Conservation (phyloP, 1,284 basidiomycete species). For the Trametes polyzona region DNA sequence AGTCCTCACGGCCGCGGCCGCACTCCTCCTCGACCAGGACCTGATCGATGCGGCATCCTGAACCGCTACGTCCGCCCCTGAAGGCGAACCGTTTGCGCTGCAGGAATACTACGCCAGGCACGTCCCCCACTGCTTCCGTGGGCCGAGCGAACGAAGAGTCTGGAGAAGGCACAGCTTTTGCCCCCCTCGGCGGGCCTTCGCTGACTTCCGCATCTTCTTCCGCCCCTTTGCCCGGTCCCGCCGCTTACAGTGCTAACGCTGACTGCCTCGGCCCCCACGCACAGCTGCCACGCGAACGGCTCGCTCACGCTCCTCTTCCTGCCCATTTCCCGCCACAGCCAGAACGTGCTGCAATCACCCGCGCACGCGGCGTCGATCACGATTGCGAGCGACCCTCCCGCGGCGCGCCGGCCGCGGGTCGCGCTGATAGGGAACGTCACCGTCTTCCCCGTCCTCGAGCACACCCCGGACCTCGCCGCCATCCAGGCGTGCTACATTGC, state of each 20-base stretch:
- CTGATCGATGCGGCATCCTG: constrained; percentile 7
- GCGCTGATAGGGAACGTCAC: constrained; percentile 60
- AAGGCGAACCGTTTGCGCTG: constrained; percentile 61
- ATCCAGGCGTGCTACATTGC: constrained; percentile 49
- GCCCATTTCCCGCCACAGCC: constrained; percentile 63
- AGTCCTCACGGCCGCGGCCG: constrained; percentile 17
- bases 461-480: constrained; percentile 37
- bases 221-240: background rate
- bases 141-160: no score
- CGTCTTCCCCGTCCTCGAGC: constrained; percentile 40
- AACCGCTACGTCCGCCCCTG: constrained; percentile 13
- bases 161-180: constrained; percentile 15
- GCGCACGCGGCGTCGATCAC: constrained; percentile 57
- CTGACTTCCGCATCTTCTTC: background rate
- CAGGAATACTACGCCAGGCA: constrained; percentile 63
- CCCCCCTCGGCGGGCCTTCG: background rate
- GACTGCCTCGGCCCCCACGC: background rate
- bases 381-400: constrained; percentile 47
- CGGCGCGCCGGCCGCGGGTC: constrained; percentile 51
- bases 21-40: background rate
- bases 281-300: constrained; percentile 61
- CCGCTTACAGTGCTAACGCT: no score
- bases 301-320: constrained; percentile 64
- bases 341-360: constrained; percentile 54
- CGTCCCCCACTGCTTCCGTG: constrained; percentile 7